Evolutionary conservation across 495 filamentous ascomycete genomes (phyloP).

Genomic region (Chaetomium tenue): DNA sequence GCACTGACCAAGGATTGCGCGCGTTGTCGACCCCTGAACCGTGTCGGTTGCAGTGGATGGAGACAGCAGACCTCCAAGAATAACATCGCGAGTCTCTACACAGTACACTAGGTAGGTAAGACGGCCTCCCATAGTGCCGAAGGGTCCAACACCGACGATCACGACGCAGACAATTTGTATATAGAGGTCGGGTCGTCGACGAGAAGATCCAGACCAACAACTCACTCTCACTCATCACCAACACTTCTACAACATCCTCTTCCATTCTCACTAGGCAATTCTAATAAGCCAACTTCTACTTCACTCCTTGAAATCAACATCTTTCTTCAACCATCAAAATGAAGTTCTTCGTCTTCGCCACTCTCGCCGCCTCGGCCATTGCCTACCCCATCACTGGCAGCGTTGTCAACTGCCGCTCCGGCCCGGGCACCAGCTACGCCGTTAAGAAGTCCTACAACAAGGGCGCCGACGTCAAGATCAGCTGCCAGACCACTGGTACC

Average conservation of each 20-base stretch:
- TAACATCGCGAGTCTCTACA: neutral
- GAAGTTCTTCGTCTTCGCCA: conserved; percentile 17
- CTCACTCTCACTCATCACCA: neutral
- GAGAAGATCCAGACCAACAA: neutral
- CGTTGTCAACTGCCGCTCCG: conserved; percentile 31
- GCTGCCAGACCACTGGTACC: conserved; percentile 30
- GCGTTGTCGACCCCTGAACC: neutral
- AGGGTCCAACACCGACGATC: neutral
- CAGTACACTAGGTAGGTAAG: neutral
- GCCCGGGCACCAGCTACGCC: conserved; percentile 28
- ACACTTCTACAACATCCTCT: neutral
- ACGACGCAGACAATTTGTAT: neutral
- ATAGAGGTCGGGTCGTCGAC: neutral
- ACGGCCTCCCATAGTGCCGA: neutral
- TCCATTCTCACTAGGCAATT: neutral
- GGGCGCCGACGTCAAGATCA: conserved; percentile 27
- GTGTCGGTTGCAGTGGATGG: neutral
- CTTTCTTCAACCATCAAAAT: conserved; percentile 13
- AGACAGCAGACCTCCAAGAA: neutral
- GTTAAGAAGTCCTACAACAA: conserved; percentile 28
- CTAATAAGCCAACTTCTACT: neutral
- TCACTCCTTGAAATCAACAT: neutral
- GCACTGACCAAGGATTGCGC: neutral
- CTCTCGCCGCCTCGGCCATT: conserved; percentile 3
- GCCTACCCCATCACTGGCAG: conserved; percentile 27